Conservation (phyloP, 768 basidiomycete genomes). For the Boletus bicolor region DNA sequence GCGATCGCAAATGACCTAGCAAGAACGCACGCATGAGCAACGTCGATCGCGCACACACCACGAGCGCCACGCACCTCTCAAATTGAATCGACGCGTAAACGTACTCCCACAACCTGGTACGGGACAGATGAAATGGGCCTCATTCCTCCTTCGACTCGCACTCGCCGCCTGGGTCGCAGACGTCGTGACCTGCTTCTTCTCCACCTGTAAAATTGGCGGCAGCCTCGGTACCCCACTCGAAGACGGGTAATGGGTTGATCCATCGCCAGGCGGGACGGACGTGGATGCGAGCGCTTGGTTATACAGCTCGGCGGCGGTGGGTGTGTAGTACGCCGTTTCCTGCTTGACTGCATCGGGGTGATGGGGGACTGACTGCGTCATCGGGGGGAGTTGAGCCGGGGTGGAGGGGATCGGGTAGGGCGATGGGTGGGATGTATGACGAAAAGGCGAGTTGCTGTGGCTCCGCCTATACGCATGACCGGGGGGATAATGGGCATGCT, state of each 20-base stretch:
- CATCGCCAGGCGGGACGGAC: constrained; percentile 20
- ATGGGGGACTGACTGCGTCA: constrained; percentile 17
- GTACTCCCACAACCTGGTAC: constrained; percentile 95
- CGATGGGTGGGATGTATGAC: constrained; percentile 40
- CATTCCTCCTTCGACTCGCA: constrained; percentile 83
- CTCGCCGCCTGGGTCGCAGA: constrained; percentile 91
- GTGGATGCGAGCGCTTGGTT: constrained; percentile 42
- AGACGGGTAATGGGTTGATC: constrained; percentile 30
- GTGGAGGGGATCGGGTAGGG: constrained; percentile 38
- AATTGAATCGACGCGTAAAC: constrained; percentile 91
- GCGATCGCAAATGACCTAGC: constrained; percentile 86
- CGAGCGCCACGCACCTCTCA: constrained; percentile 55
- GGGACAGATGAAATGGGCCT: constrained; percentile 90
- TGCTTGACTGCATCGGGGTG: constrained; percentile 36
- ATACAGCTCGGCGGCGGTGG: constrained; percentile 54
- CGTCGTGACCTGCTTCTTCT: constrained; percentile 94
- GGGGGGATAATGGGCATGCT: constrained; percentile 35
- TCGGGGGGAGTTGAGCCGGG: constrained; percentile 27
- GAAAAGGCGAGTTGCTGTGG: constrained; percentile 32
- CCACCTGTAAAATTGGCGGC: constrained; percentile 85
- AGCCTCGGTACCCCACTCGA: constrained; percentile 45
- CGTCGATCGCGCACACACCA: not conserved
- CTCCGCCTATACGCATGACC: constrained; percentile 34
- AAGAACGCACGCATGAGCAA: constrained; percentile 3
- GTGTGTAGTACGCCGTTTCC: constrained; percentile 44